Evolutionary conservation across 2,329 filamentous ascomycete species (phyloP).

Genomic region (Alternaria triticimaculans): DNA sequence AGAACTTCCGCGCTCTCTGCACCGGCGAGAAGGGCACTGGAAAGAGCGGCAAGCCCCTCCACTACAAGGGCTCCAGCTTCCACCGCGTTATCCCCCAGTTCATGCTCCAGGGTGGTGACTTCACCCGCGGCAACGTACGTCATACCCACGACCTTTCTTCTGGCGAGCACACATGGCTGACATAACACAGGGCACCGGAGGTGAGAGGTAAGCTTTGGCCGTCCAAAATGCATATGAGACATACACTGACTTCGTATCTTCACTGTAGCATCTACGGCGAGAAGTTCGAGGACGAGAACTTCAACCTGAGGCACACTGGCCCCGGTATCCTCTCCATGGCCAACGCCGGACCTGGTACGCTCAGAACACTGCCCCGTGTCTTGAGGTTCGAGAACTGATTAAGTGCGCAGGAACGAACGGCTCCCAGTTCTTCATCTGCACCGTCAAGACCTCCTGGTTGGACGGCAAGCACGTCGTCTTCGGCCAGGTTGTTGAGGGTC

Average conservation of each 20-base stretch:
- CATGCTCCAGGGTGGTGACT: slow-evolving; percentile 98
- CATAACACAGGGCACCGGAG: slow-evolving; percentile 63
- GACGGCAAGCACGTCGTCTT: slow-evolving; percentile 85
- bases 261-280: slow-evolving; percentile 79
- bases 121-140: slow-evolving; percentile 88
- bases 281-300: slow-evolving; percentile 97
- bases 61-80: slow-evolving; percentile 91
- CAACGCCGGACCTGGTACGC: slow-evolving; percentile 76
- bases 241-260: not conserved
- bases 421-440: slow-evolving; percentile 97
- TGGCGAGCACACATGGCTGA: slow-evolving; percentile 15
- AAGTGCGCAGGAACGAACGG: slow-evolving; percentile 75
- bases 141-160: not conserved
- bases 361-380: not conserved
- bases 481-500: slow-evolving; percentile 66
- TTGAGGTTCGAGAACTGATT: not conserved
- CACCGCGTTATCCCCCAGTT: slow-evolving; percentile 98
- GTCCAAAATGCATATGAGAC: not conserved
- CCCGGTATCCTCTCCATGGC: slow-evolving; percentile 97
- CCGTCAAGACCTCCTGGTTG: slow-evolving; percentile 83
- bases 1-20: slow-evolving; percentile 93
- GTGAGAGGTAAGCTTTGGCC: slow-evolving; percentile 65
- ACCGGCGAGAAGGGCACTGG: slow-evolving; percentile 91
- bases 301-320: slow-evolving; percentile 86
- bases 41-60: slow-evolving; percentile 81